Evolutionary conservation across 2,329 filamentous ascomycete species (phyloP), one percentile per base, ranked within the genome.

Genomic region (Cladosporium sp.): DNA sequence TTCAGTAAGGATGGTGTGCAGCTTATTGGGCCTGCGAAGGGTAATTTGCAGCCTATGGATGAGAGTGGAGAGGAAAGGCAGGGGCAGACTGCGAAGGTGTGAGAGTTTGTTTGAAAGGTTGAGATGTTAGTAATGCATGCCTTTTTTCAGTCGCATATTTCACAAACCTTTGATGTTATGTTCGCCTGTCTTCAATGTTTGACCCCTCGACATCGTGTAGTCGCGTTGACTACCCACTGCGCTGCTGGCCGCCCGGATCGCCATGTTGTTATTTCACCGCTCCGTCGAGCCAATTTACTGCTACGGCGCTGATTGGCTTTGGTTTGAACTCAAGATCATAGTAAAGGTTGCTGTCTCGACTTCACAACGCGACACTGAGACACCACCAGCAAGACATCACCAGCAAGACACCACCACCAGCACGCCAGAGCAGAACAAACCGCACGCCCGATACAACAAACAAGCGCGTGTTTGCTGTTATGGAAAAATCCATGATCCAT

Each of bases 1-100:
- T 82, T 82, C 66, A 78, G 76, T 49, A 77, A 77, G 51, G 78
- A 81, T 61, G 80, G 80, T 1, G 70, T 79, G 21, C 77, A 77
- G 67, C 60, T 82, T 16, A 76, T 77, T 56, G 79, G 80, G 1
- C 79, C 80, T 14, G 72, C 77, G 10, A 80, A 79, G 65, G 73
- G 70, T 4, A 75, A 76, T 13, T 68, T 81, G 64, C 66, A 70
- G 32, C 76, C 77, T 8, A 72, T 70, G 30, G 69, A 76, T 66
- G 71, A 73, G 74, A 67, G 64, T 58, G 74, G 71, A 0, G 67
- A 73, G 68, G 58, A 60, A 63, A 43, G 68, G 67, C 71, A 76
- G 67, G 65, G 72, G 23, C 25, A 58, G 21, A 64, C 67, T 48
- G 51, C 64, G 58, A 85, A 28, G 25, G 25, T 21, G 18, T 54